Evolutionary conservation across 2,329 filamentous ascomycete genomes (phyloP).

Genomic region (Chaetomium olivaceum): DNA sequence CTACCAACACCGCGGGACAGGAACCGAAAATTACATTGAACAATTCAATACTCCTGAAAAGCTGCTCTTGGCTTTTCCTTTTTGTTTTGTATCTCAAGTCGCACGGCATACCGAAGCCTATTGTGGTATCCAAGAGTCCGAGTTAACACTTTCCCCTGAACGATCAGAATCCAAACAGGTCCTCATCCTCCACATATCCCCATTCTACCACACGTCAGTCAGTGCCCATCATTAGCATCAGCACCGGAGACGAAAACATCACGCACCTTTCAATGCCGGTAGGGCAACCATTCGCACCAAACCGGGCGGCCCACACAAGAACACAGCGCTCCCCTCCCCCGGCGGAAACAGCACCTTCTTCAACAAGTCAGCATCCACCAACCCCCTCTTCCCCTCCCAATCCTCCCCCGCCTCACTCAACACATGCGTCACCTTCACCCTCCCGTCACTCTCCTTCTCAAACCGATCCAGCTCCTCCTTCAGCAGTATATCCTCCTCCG

Average conservation of each 20-base stretch:
- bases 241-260: neutral
- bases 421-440: conserved; percentile 49
- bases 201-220: neutral
- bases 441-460: conserved; percentile 39
- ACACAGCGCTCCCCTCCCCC: conserved; percentile 42
- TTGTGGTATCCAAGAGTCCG: too few relatives aligned
- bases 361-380: conserved; percentile 46
- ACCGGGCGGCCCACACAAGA: conserved; percentile 52
- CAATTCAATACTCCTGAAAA: too few relatives aligned
- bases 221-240: neutral
- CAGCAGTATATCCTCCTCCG: conserved; percentile 49
- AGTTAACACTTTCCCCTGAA: neutral
- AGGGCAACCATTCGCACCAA: conserved; percentile 56
- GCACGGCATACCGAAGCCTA: too few relatives aligned
- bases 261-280: conserved; percentile 45
- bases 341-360: conserved; percentile 46
- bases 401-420: conserved; percentile 45
- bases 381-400: conserved; percentile 49
- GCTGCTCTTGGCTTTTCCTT: too few relatives aligned
- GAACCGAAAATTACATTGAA: too few relatives aligned
- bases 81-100: too few relatives aligned
- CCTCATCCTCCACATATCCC: neutral
- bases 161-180: neutral
- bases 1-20: too few relatives aligned
- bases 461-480: conserved; percentile 45